Evolutionary conservation across 177 flowering plant species (phyloP), one percentile per base, ranked within the genome.

Genomic region (Vitis hybrid): DNA sequence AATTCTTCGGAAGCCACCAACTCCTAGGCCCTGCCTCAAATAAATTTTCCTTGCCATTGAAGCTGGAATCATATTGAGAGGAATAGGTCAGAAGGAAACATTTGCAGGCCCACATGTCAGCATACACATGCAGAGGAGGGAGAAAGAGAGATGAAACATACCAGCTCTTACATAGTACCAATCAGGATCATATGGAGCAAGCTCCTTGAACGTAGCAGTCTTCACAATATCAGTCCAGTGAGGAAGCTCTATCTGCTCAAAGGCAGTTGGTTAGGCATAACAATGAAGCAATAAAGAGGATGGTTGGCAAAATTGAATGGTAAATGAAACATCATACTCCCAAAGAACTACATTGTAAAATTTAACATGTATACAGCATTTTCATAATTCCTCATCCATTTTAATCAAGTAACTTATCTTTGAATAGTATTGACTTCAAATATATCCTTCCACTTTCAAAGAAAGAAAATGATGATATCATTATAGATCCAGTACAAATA

Each of bases 101-200:
- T 8, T 38, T 38, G 47, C 47, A 38, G 47, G 47, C 7, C 47
- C 56, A n/a, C 19, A 31, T 57, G 55, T 17, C 17, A 53, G 31
- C 33, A 31, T 15, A 4, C 1, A 17, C 28, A 24, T 3, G 24
- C 52, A 60, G 38, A 38, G 9, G 47, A 38, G 47, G 47, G 47
- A 38, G 47, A 20, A 14, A 52, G 55, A 24, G 14, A 7, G 62
- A 51, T 13, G 55, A 10, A 8, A 31, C 75, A 38, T 62, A 86
- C 89, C 89, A 44, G 91, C 88, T 64, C 89, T 81, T 64, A 87
- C 71, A 49, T 76, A 87, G 70, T 87, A 86, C 90, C 92, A 89
- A 73, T 89, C 88, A 1, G 87, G 82, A 65, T 86, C 92, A 75
- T 87, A 82, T 2, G 88, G 90, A n/a, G 90, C 86, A 73, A 87